Percentiles rank a stretch among this genome's conserved stretches.
Conservation (phyloP, 2,329 filamentous ascomycete species). For the Xylaria sp. region DNA sequence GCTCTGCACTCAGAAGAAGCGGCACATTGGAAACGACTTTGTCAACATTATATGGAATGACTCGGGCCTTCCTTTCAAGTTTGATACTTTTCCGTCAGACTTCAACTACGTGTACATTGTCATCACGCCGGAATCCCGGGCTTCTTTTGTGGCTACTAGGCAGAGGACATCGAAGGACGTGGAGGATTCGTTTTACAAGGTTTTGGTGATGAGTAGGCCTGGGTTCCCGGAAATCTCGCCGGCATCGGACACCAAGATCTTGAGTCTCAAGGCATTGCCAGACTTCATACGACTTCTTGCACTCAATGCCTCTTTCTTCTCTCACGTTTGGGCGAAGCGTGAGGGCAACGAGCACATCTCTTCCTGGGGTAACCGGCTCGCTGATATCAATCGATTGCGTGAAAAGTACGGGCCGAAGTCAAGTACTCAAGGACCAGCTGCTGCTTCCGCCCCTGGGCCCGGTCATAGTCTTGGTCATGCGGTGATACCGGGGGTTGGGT, state of each 20-base stretch:
- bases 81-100: conserved; percentile 87
- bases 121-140: conserved; percentile 79
- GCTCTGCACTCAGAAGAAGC: conserved; percentile 77
- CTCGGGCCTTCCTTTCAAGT: conserved; percentile 81
- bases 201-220: conserved; percentile 81
- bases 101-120: conserved; percentile 98
- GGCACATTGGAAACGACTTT: conserved; percentile 94
- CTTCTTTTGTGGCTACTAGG: conserved; percentile 62
- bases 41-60: conserved; percentile 99
- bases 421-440: conserved; percentile 22
- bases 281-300: conserved; percentile 83
- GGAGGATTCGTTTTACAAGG: conserved; percentile 67
- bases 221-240: conserved; percentile 91
- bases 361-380: conserved; percentile 81
- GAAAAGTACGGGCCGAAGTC: conserved; percentile 56
- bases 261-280: conserved; percentile 76
- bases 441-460: conserved; percentile 31
- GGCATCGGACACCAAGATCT: conserved; percentile 80
- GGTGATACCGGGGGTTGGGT: conserved; percentile 32
- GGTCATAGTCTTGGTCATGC: conserved; percentile 31
- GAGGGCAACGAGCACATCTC: conserved; percentile 78
- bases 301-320: conserved; percentile 90
- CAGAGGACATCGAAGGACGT: conserved; percentile 35
- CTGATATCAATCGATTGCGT: conserved; percentile 76
- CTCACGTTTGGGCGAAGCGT: conserved; percentile 76